Conservation (phyloP, 768 basidiomycete species). For the Gymnopilus junonius region DNA sequence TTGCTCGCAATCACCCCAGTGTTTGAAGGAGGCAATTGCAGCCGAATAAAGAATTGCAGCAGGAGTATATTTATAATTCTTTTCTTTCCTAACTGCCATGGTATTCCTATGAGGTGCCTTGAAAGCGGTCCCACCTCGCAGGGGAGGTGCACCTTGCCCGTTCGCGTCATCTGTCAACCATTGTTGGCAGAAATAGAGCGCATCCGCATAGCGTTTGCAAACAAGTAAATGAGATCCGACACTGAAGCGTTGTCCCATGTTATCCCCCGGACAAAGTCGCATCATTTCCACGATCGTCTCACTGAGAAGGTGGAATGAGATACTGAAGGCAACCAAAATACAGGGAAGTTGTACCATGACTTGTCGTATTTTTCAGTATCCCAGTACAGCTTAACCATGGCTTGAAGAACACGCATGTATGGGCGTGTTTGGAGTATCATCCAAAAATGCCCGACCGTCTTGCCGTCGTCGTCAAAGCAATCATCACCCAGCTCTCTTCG, state of each 20-base stretch:
- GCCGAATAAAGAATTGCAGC: conserved; percentile 38
- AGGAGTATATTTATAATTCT: conserved; percentile 1
- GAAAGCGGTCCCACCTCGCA: conserved; percentile 33
- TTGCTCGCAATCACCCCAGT: conserved; percentile 43
- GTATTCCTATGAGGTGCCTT: conserved; percentile 25
- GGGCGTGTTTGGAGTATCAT: conserved; percentile 43
- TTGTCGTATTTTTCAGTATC: conserved; percentile 32
- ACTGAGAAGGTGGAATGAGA: conserved; percentile 32
- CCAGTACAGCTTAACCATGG: conserved; percentile 38
- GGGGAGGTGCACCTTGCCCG: conserved; percentile 15
- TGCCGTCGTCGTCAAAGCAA: conserved; percentile 42
- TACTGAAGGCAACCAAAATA: conserved; percentile 24
- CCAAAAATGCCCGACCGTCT: conserved; percentile 41
- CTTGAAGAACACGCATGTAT: conserved; percentile 49
- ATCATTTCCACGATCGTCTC: conserved; percentile 44
- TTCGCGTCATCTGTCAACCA: conserved; percentile 22
- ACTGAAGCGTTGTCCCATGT: conserved; percentile 41
- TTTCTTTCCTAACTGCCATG: conserved; percentile 22
- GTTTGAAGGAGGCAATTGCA: conserved; percentile 46
- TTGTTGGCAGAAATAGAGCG: conserved; percentile 44
- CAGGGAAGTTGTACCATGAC: conserved; percentile 30
- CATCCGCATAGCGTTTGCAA: conserved; percentile 36
- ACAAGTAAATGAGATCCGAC: conserved; percentile 42
- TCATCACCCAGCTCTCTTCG: conserved; percentile 32
- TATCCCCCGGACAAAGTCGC: conserved; percentile 47